These are phyloP conservation scores for Coemansia sp. DNA, from an alignment of 192 early-diverging fungal species.

Conservation along the genomic window DNA sequence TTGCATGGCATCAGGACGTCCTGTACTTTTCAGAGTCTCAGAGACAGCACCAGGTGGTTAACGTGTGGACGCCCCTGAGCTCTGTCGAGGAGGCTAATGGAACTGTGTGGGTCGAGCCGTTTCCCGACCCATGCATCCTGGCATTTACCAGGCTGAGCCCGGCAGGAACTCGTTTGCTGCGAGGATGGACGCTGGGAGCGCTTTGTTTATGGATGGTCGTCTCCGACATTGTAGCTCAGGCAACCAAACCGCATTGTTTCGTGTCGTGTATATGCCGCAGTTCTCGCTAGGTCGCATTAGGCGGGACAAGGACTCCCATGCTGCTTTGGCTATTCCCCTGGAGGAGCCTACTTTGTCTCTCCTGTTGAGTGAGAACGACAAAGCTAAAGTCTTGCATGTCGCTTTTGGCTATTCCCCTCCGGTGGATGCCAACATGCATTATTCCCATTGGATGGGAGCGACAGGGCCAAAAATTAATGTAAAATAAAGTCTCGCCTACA, in stretches of 20 bases:
- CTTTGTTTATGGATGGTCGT: too few species aligned
- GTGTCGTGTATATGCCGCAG: conserved; percentile 51
- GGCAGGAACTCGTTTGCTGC: too few species aligned
- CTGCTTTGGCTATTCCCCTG: conserved; percentile 40
- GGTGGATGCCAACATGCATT: too few species aligned
- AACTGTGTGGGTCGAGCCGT: conserved; percentile 43
- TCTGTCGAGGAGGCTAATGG: conserved; percentile 30
- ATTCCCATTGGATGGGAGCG: too few species aligned
- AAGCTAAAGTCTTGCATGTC: too few species aligned
- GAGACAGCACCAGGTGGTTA: conserved; percentile 22
- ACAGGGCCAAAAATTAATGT: too few species aligned
- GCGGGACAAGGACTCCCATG: not conserved
- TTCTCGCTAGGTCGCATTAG: conserved; percentile 35
- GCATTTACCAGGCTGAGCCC: conserved; percentile 2
- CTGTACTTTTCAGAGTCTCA: conserved; percentile 29
- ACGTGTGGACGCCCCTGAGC: conserved; percentile 42
- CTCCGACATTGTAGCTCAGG: too few species aligned
- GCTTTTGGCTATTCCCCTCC: too few species aligned
- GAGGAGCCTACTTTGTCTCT: not conserved
- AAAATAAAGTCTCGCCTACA: too few species aligned
- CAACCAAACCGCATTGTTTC: conserved; percentile 12
- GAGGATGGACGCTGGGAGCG: too few species aligned
- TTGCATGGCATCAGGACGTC: conserved; percentile 49
- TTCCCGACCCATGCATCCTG: conserved; percentile 27
- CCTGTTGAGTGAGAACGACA: not conserved